Evolutionary conservation across 2,329 filamentous ascomycete species (phyloP).

Genomic region (Penicillium hordei): DNA sequence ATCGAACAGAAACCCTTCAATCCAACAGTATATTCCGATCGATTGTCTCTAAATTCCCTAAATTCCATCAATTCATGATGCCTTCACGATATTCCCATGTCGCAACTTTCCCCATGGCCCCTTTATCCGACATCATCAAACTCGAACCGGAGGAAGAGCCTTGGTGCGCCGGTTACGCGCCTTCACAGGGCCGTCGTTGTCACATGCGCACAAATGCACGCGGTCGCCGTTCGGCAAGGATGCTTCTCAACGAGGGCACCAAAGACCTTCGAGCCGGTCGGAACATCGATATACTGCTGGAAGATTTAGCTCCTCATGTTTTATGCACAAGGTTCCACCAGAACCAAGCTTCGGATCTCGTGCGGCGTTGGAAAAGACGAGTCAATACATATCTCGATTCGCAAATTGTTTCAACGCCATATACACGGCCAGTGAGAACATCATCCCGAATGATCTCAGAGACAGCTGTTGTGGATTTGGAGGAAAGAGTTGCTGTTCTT

Average conservation of each 20-base stretch:
- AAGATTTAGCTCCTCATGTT: conserved; percentile 24
- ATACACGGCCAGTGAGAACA: neutral
- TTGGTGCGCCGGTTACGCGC: conserved; percentile 21
- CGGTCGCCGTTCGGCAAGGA: conserved; percentile 12
- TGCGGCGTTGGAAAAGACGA: conserved; percentile 9
- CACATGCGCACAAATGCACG: conserved; percentile 10
- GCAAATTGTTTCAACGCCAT: neutral
- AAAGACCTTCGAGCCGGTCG: conserved; percentile 11
- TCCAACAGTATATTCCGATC: neutral
- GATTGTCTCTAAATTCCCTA: neutral
- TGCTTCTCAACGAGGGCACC: conserved; percentile 19
- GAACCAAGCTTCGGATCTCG: conserved; percentile 16
- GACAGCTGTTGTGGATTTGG: neutral
- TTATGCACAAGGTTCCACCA: conserved; percentile 25
- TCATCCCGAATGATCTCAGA: neutral
- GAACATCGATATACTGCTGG: conserved; percentile 15
- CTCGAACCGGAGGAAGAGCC: conserved; percentile 21
- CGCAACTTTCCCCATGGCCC: neutral
- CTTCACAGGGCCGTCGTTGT: conserved; percentile 18
- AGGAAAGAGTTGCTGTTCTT: neutral
- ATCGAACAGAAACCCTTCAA: neutral
- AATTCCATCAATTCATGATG: conserved; percentile 1
- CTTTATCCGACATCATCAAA: conserved; percentile 19
- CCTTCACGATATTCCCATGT: neutral
- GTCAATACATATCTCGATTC: conserved; percentile 7